Base-by-base conservation (phyloP, 2,329 filamentous ascomycete genomes). In the Pleoardoris graminearum region DNA sequence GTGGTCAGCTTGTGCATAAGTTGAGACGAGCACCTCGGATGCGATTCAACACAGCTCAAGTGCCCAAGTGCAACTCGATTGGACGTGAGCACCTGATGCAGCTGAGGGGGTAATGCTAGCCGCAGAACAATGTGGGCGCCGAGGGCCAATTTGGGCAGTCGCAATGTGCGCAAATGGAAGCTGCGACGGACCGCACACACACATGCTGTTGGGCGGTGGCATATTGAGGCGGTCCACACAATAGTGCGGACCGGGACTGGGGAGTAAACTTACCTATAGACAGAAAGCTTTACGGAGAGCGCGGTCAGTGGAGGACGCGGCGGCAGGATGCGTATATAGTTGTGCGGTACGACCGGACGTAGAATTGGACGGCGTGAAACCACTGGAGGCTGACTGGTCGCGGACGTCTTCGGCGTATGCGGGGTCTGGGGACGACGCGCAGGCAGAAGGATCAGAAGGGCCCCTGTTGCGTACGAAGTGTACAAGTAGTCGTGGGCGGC, bases 401-500 rank as follows among this genome's bases (percentile, higher is more conserved):
- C n/a, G 44, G 32, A 27, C 11, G 30, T 10, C n/a, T 29, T 10
- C 30, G 12, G 33, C 14, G n/a, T 16, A 17, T 36, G 33, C 33
- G 16, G 10, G 33, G 29, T 11, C n/a, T 37, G 17, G 44, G 21
- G 30, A 29, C 21, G 32, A 16, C 5, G 22, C n/a, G 16, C 38
- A 36, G 33, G 21, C 19, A 27, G 41, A 32, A 7, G 32, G 32
- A 2, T 17, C 21, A 27, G 33, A 30, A 63, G 59, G 47, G 42
- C 54, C 51, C 37, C 51, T 51, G 55, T 21, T 45, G 50, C 33
- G 62, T 65, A 59, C 60, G 54, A 53, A 45, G 59, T 58, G 59
- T 58, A 66, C 55, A 66, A 69, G 63, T 66, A 65, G 52, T 49
- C 48, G 22, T 55, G 41, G 48, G 30, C 39, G 37, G 45, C 49